Evolutionary conservation across 2,329 filamentous ascomycete species (phyloP), one percentile per base, ranked within the genome.

Genomic region (Trichoderma guizhouense): DNA sequence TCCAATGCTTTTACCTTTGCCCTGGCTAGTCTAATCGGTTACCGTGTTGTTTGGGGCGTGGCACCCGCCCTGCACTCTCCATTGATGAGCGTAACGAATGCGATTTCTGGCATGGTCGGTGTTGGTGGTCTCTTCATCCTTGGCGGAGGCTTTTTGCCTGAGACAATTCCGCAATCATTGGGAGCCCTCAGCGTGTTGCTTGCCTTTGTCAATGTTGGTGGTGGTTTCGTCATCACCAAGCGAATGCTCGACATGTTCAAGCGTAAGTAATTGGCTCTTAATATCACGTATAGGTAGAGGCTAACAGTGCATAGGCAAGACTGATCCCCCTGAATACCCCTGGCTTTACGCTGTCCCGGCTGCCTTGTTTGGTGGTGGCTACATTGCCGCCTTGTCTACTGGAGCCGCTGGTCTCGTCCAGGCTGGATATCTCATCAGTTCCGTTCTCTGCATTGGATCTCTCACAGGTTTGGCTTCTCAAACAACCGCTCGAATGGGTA

Each of bases 221-320:
- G 94, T 72, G 94, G 94, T 0, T 97, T 97, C 73, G 92, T 97
- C 57, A 93, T 97, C 72, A 97, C 94, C 3, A 97, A 97, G 83
- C 88, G 94, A 74, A 97, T 97, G 94, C 85, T 97, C 57, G 94
- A 97, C 79, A 95, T 95, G 93, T 95, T 95, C 79, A 92, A 92
- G 79, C 88, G 92, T 85, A 78, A 76, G 87, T 79, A 55, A 0
- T 7, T 51, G 1, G 11, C 32, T 21, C 7, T 26, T 3, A 12
- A 6, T n/a, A 30, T 39, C 21, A 24, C 2, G 9, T 15, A 26
- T 9, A 9, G 18, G 21, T 1, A 30, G 3, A 69, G 7, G 28
- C 76, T 79, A 69, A 80, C 57, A 1, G 18, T 15, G 3, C 7
- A 63, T 69, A 87, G 88, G 90, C 14, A 91, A 93, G 30, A 96